Evolutionary conservation across 805 yeast genomes (phyloP).

Genomic region (Saturnispora galanensis): DNA sequence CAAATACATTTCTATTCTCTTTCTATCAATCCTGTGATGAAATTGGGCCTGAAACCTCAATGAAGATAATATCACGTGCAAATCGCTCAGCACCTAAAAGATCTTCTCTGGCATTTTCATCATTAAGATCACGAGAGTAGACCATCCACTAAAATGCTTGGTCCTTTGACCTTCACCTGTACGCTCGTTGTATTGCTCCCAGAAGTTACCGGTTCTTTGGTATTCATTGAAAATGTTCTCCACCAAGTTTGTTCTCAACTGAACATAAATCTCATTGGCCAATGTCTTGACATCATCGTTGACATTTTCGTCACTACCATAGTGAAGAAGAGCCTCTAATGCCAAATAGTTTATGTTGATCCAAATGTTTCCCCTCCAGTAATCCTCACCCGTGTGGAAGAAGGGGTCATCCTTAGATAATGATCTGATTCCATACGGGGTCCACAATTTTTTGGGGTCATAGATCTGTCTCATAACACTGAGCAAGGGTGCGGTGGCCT

Average conservation of each 20-base stretch:
- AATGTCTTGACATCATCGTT: constrained; percentile 26
- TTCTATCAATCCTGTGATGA: no score
- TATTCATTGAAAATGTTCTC: constrained; percentile 61
- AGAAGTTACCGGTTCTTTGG: constrained; percentile 67
- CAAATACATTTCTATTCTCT: no score
- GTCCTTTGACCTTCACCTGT: constrained; percentile 76
- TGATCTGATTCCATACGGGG: constrained; percentile 72
- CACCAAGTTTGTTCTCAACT: constrained; percentile 59
- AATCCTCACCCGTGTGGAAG: constrained; percentile 77
- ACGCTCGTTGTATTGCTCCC: constrained; percentile 80
- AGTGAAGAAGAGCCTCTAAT: constrained; percentile 58
- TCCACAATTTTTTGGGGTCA: constrained; percentile 69
- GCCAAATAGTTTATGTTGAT: constrained; percentile 79
- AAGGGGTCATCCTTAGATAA: constrained; percentile 54
- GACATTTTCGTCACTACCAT: constrained; percentile 29
- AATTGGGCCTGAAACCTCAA: no score
- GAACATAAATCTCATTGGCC: constrained; percentile 42
- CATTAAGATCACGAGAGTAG: constrained; percentile 68
- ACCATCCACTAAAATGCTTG: constrained; percentile 91
- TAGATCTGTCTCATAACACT: constrained; percentile 47
- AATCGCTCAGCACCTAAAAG: neutral
- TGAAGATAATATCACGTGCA: no score
- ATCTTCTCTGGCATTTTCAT: constrained; percentile 66
- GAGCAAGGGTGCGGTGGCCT: constrained; percentile 34
- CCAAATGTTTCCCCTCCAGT: constrained; percentile 97